Percentiles rank a stretch among this genome's conserved stretches.
Conservation (phyloP, 2,329 filamentous ascomycete species). For the Purpureocillium takamizusanense region DNA sequence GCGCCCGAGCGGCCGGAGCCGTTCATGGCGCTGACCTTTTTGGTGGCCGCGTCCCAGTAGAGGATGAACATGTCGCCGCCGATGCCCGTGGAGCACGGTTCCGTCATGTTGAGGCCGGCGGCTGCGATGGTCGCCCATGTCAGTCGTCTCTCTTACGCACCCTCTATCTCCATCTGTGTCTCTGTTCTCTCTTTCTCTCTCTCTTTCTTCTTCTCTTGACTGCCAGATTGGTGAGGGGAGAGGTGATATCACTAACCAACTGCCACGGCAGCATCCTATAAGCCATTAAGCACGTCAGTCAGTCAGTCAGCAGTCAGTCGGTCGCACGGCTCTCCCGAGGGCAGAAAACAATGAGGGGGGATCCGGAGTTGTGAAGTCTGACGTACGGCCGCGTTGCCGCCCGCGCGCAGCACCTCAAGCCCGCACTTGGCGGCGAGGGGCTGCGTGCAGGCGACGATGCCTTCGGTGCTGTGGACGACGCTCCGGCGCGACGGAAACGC, state of each 20-base stretch:
- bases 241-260: conserved; percentile 46
- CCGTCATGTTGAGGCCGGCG: conserved; percentile 85
- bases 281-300: conserved; percentile 2
- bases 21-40: conserved; percentile 79
- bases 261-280: conserved; percentile 87
- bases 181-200: too few relatives aligned
- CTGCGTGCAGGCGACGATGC: conserved; percentile 84
- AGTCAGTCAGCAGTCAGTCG: background rate
- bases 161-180: too few relatives aligned
- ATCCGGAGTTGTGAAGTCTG: too few relatives aligned
- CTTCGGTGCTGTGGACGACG: conserved; percentile 86
- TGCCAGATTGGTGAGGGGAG: background rate
- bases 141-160: too few relatives aligned
- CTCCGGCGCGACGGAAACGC: conserved; percentile 74
- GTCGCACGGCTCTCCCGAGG: too few relatives aligned
- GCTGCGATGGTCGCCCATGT: conserved; percentile 38
- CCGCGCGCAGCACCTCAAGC: conserved; percentile 71
- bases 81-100: conserved; percentile 88
- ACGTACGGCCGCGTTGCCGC: conserved; percentile 87
- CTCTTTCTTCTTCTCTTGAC: too few relatives aligned
- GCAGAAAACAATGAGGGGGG: too few relatives aligned
- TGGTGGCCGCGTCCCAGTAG: conserved; percentile 76
- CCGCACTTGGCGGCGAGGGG: conserved; percentile 85
- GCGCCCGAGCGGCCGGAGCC: conserved; percentile 78
- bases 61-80: conserved; percentile 97